These are phyloP conservation scores for Stevia rebaudiana DNA, from an alignment of 140 eudicot species.

Conservation along the genomic window DNA sequence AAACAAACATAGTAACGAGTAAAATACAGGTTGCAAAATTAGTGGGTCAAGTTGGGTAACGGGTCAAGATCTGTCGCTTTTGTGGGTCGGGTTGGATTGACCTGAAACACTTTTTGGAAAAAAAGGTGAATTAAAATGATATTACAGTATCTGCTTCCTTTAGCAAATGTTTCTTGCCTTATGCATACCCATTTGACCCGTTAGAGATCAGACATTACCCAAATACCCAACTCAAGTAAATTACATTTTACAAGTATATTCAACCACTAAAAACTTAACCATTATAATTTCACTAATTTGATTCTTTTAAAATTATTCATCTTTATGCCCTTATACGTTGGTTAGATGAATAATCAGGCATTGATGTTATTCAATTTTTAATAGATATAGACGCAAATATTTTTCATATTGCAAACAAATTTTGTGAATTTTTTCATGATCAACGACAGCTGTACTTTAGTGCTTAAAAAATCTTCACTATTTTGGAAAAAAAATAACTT, in stretches of 20 bases:
- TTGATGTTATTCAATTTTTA: neutral
- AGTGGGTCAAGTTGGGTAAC: neutral
- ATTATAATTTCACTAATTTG: neutral
- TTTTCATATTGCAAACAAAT: neutral
- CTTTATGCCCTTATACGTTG: neutral
- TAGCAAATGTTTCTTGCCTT: neutral
- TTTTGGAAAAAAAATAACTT: slow-evolving; percentile 31
- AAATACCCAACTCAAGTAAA: neutral
- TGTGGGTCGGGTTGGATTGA: neutral
- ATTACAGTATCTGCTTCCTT: neutral
- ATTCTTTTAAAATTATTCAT: neutral
- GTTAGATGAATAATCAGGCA: neutral
- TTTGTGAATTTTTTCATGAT: neutral
- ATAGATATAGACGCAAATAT: neutral
- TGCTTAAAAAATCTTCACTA: neutral
- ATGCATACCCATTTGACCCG: neutral
- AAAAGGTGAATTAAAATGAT: neutral
- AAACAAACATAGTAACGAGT: slow-evolving; percentile 4
- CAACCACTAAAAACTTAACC: neutral
- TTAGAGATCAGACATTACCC: neutral
- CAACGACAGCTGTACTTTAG: neutral
- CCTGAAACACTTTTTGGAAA: neutral
- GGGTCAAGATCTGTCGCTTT: neutral
- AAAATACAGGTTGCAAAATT: neutral
- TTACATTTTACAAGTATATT: neutral